Base-by-base conservation (phyloP, 164 flowering plant genomes). In the Liriodendron chinense region DNA sequence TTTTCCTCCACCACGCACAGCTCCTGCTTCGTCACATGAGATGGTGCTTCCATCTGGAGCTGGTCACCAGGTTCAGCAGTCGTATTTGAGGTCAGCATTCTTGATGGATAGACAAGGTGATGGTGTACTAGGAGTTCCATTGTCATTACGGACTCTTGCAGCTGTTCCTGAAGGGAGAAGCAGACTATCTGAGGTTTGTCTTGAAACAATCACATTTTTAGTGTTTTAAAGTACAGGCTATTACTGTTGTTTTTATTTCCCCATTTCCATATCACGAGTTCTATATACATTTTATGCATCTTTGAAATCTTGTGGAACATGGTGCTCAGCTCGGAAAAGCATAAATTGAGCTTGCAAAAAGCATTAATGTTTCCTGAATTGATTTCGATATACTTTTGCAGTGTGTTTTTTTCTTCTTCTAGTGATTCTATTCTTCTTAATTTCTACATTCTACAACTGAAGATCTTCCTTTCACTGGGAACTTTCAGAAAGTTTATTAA, bases 181-280 rank as follows among this genome's bases (percentile, higher is more conserved):
- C 82, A 82, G 94, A 79, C 86, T 92, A 50, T 85, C 97, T 47
- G 98, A 94, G 98, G 98, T 94, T 69, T 78, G 87, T 82, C 72
- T 78, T 43, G 26, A 34, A 48, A 25, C 28, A 20, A 63, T 63
- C 20, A 3, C 10, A 13, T 8, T 21, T 21, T 63, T 63, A 9
- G 2, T 63, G 65, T n/a, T 63, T 5, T 63, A 63, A n/a, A 22
- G 9, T 13, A 13, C 65, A n/a, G 20, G 24, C 9, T 21, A 63
- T 63, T 63, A 63, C 23, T 63, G 18, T 63, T 63, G 23, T 63
- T 8, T 63, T 63, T 10, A n/a, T 8, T n/a, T n/a, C 59, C 65
- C 3, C 9, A 21, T 12, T 9, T 53, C 59, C 18, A 53, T 53
- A 16, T 16, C 18, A 53, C 3, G 59, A 12, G 59, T 53, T 53